Percentiles rank a stretch among this genome's conserved stretches.
Evolutionary conservation across 352 stramenopile species (phyloP).

Genomic region (Globisporangium cederbergense): DNA sequence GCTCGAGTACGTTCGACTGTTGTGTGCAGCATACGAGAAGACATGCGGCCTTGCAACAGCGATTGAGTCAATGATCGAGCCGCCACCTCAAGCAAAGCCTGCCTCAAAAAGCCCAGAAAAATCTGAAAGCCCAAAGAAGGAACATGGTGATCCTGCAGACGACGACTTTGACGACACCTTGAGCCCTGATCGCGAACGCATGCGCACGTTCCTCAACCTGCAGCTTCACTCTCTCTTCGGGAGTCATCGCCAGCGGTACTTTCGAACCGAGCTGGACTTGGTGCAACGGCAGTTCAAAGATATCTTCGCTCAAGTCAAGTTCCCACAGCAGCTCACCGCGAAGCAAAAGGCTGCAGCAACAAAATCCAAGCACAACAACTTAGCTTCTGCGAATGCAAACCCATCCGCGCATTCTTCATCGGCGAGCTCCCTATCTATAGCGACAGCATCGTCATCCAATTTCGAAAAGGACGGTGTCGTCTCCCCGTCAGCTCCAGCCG

Average conservation of each 20-base stretch:
- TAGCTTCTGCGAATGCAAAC: slow-evolving; percentile 7
- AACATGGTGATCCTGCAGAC: neutral
- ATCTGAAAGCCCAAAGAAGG: neutral
- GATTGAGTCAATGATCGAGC: slow-evolving; percentile 44
- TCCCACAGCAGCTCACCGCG: slow-evolving; percentile 38
- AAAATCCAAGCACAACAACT: slow-evolving; percentile 31
- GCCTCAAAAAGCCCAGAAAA: neutral
- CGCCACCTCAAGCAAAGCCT: neutral
- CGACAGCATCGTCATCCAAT: slow-evolving; percentile 35
- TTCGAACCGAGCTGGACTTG: slow-evolving; percentile 63
- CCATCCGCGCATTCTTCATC: slow-evolving; percentile 10
- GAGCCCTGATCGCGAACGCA: slow-evolving; percentile 30
- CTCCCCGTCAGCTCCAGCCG: slow-evolving; percentile 16
- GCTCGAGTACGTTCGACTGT: slow-evolving; percentile 57
- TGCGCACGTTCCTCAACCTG: slow-evolving; percentile 64
- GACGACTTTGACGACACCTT: slow-evolving; percentile 7
- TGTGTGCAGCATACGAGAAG: slow-evolving; percentile 66
- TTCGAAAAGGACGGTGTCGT: slow-evolving; percentile 38
- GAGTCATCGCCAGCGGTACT: slow-evolving; percentile 64
- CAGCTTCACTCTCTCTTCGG: slow-evolving; percentile 82
- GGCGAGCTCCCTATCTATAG: slow-evolving; percentile 15
- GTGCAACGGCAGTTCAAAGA: slow-evolving; percentile 45
- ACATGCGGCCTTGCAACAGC: slow-evolving; percentile 41
- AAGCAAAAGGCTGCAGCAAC: slow-evolving; percentile 34
- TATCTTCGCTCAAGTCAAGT: slow-evolving; percentile 39